These are phyloP conservation scores for Abrus pulchellus DNA, from an alignment of 306 rosid species.

Conservation along the genomic window DNA sequence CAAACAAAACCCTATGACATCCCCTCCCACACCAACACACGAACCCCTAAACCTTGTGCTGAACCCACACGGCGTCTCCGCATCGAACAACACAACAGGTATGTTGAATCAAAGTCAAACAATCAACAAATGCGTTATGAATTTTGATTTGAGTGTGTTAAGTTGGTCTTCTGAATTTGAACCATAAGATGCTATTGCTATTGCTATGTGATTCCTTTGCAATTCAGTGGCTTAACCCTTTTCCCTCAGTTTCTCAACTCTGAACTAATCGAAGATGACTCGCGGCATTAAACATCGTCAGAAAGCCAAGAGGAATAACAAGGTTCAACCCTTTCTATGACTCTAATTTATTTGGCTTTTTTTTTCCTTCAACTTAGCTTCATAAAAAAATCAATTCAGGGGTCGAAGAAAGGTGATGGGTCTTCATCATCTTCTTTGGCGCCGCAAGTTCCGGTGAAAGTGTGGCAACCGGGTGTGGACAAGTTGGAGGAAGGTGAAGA, in stretches of 20 bases:
- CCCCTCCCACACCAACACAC: neutral
- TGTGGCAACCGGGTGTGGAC: constrained; percentile 98
- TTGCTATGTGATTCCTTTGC: neutral
- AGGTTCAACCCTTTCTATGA: constrained; percentile 53
- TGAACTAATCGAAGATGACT: constrained; percentile 57
- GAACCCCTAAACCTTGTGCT: neutral
- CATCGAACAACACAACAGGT: neutral
- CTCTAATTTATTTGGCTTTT: neutral
- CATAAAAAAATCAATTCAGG: constrained; percentile 43
- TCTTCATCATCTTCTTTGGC: constrained; percentile 67
- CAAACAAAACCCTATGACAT: neutral
- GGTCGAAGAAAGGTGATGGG: constrained; percentile 65
- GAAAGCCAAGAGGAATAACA: constrained; percentile 81
- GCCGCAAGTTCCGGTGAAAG: constrained; percentile 76
- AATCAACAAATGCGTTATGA: neutral
- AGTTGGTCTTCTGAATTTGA: neutral
- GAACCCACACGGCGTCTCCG: neutral
- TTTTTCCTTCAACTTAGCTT: neutral
- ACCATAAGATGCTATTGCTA: neutral
- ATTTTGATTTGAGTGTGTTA: neutral
- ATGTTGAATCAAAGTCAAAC: neutral
- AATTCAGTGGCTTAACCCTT: neutral
- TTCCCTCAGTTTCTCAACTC: neutral
- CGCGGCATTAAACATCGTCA: constrained; percentile 76
- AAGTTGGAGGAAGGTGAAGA: constrained; percentile 95